A percentile compares a stretch with the other conserved stretches of the same genome.
phyloP scores from a whole-genome alignment of 495 filamentous ascomycete species.

The Evansstolkia leycettana region DNA sequence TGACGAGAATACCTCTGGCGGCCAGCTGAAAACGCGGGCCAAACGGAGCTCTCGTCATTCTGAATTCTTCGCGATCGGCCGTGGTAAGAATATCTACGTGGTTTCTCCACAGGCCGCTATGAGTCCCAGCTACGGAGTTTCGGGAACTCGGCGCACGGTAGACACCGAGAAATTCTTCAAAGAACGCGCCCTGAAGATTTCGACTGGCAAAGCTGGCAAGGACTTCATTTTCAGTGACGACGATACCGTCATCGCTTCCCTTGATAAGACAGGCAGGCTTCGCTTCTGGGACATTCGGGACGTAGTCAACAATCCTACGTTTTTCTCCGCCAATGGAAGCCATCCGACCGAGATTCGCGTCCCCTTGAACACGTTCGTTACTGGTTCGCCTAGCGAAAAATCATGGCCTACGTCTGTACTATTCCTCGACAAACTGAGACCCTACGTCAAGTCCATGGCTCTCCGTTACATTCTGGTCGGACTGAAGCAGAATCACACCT shows the following conservation, averaged over 20 bases:
- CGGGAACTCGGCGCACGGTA: slow-evolving; percentile 58
- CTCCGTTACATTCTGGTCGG: slow-evolving; percentile 91
- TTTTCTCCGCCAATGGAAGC: slow-evolving; percentile 39
- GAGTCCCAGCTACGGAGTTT: slow-evolving; percentile 54
- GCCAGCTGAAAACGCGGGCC: slow-evolving; percentile 89
- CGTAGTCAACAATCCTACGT: slow-evolving; percentile 47
- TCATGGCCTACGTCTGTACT: slow-evolving; percentile 92
- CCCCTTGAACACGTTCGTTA: slow-evolving; percentile 65
- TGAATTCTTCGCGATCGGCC: slow-evolving; percentile 87
- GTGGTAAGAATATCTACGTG: slow-evolving; percentile 90
- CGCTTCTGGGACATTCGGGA: slow-evolving; percentile 95
- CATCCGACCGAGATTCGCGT: slow-evolving; percentile 59
- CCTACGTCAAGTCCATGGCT: slow-evolving; percentile 75
- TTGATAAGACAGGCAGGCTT: slow-evolving; percentile 89
- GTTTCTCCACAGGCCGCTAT: slow-evolving; percentile 71
- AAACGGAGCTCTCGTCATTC: slow-evolving; percentile 77
- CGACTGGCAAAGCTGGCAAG: slow-evolving; percentile 94
- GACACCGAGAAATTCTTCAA: slow-evolving; percentile 77
- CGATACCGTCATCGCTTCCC: slow-evolving; percentile 83
- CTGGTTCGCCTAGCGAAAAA: slow-evolving; percentile 69
- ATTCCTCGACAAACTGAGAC: slow-evolving; percentile 87
- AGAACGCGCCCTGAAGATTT: slow-evolving; percentile 79
- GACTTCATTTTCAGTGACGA: slow-evolving; percentile 97
- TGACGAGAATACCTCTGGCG: slow-evolving; percentile 71
- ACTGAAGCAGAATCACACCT: slow-evolving; percentile 97